Base-by-base conservation (phyloP, 192 early-diverging fungal species). In the Coemansia sp. region DNA sequence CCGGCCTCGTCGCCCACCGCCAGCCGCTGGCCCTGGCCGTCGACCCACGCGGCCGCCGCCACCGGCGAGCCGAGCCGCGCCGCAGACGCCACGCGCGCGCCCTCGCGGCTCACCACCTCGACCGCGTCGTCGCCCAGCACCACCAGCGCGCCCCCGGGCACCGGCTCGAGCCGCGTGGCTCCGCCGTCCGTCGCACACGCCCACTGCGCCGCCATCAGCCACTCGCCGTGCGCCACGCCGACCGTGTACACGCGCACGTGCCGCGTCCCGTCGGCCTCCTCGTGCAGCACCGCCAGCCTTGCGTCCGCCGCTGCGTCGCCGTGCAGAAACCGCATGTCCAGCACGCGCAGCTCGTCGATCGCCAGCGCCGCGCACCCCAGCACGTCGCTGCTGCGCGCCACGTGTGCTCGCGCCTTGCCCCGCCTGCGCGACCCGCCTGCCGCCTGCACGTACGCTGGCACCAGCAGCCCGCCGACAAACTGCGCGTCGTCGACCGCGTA, bases 1-100 rank as follows among this genome's bases (percentile, higher is more conserved):
- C 91, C 91, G 7, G 65, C 59, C 27, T 75, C 66, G 64, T 93
- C 92, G 15, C 85, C 85, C 4, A 93, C 51, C n/a, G 94, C 74
- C 60, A 82, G 87, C 51, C 86, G 80, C 39, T 59, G 54, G 21
- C 65, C 53, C 40, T 80, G 72, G 6, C 78, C 67, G 12, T 57
- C 60, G 59, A 90, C 56, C 48, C 67, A 73, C n/a, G 69, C 78
- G 56, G 72, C 80, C 55, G 83, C 78, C 54, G 81, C 82, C 27
- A 87, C 80, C 7, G 75, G 55, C 1, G 68, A 58, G 9, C 59
- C 57, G 9, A 49, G 53, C 60, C 64, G 66, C 0, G 64, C 53
- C 54, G 66, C 37, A 1, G 44, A 22, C 5, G 55, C 46, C 21
- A 49, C 17, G 39, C 42, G 44, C 22, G 41, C 15, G n/a, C 34